phyloP scores from a whole-genome alignment of 1,284 basidiomycete genomes.

The Phellopilus nigrolimitatus region DNA sequence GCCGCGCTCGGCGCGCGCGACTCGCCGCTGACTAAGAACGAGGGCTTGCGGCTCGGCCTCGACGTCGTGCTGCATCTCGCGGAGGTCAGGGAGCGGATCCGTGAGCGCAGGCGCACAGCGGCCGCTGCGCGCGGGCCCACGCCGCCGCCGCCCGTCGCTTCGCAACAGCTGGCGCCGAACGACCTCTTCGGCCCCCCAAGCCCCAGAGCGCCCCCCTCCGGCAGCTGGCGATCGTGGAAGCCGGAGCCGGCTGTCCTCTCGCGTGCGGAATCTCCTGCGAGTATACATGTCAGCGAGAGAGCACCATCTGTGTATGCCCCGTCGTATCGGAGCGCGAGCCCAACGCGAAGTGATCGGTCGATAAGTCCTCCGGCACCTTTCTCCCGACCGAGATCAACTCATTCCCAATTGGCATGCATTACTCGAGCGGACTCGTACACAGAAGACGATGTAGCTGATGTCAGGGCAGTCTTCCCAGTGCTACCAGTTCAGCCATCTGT shows the following conservation, averaged over 20 bases:
- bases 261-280: neutral
- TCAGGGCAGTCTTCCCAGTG: neutral
- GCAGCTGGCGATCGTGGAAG: neutral
- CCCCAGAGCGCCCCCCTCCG: neutral
- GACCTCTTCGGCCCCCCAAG: neutral
- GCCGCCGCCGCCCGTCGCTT: neutral
- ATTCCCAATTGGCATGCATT: neutral
- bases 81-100: constrained; percentile 35
- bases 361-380: neutral
- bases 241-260: neutral
- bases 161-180: neutral
- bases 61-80: constrained; percentile 57
- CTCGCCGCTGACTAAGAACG: constrained; percentile 49
- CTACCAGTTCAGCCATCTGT: too few relatives aligned
- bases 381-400: neutral
- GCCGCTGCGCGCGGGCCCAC: neutral
- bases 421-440: neutral
- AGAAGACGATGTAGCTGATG: constrained; percentile 1
- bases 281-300: constrained; percentile 2
- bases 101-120: constrained; percentile 3
- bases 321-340: neutral
- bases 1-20: constrained; percentile 47
- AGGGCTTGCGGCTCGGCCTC: constrained; percentile 54
- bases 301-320: neutral
- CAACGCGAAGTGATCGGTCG: neutral